Conservation (phyloP, 2,329 filamentous ascomycete species). For the Alternaria sp. region DNA sequence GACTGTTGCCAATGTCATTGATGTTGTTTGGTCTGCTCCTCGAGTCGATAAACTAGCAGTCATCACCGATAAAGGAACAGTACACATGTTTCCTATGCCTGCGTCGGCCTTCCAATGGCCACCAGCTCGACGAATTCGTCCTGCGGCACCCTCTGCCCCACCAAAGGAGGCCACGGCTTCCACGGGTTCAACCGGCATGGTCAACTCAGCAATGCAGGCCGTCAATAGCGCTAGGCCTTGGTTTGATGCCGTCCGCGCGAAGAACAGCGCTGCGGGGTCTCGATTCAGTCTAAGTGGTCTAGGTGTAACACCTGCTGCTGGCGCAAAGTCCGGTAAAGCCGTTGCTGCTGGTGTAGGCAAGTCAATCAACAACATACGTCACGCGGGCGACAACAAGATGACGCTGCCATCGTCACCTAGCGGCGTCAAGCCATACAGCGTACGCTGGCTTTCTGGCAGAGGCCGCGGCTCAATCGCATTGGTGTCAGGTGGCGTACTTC, state of each 20-base stretch:
- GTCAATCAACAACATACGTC: conserved; percentile 75
- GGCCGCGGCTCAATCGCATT: conserved; percentile 70
- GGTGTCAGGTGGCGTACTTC: conserved; percentile 70
- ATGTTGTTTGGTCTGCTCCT: conserved; percentile 85
- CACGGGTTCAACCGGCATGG: conserved; percentile 42
- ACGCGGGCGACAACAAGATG: conserved; percentile 78
- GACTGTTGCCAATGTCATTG: conserved; percentile 89
- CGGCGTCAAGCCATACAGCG: conserved; percentile 66
- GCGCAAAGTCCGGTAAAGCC: conserved; percentile 73
- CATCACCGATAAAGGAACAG: conserved; percentile 92
- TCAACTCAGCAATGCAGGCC: conserved; percentile 53
- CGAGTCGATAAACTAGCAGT: conserved; percentile 85
- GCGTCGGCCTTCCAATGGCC: conserved; percentile 87
- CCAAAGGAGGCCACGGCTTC: conserved; percentile 45
- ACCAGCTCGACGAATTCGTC: conserved; percentile 64
- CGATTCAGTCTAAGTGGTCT: conserved; percentile 50
- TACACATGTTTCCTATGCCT: conserved; percentile 90
- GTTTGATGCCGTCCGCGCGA: conserved; percentile 48
- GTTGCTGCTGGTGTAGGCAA: conserved; percentile 77
- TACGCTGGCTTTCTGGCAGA: conserved; percentile 71
- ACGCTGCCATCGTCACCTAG: conserved; percentile 67
- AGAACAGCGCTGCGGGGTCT: conserved; percentile 41
- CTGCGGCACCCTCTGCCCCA: conserved; percentile 31
- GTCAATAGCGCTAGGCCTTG: conserved; percentile 54
- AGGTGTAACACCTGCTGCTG: conserved; percentile 52